These are phyloP conservation scores for Cyphellophora attinorum DNA, from an alignment of 2,329 filamentous ascomycete species.

Conservation along the genomic window DNA sequence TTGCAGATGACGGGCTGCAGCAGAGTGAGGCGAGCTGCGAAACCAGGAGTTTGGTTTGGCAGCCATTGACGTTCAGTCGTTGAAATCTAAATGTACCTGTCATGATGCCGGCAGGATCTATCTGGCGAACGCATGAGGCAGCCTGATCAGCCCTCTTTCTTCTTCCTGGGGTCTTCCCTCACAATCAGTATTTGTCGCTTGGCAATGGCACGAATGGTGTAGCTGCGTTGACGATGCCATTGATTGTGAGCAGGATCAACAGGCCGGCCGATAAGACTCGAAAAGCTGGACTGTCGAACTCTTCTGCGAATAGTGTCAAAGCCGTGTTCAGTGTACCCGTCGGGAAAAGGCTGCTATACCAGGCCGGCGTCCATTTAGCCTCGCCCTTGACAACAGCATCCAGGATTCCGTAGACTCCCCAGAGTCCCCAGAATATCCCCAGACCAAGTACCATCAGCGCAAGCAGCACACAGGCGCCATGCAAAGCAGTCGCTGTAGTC, in stretches of 20 bases:
- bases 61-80: no score
- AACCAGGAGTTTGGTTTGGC: no score
- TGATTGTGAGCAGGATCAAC: slow-evolving; percentile 24
- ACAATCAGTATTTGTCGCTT: slow-evolving; percentile 22
- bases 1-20: no score
- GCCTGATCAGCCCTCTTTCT: slow-evolving; percentile 3
- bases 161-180: slow-evolving; percentile 9
- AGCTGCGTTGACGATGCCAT: slow-evolving; percentile 23
- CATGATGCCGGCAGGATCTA: no score
- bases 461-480: slow-evolving; percentile 25
- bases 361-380: slow-evolving; percentile 13
- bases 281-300: slow-evolving; percentile 30
- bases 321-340: slow-evolving; percentile 12
- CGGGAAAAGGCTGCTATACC: slow-evolving; percentile 16
- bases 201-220: slow-evolving; percentile 23
- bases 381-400: slow-evolving; percentile 7
- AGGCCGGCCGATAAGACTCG: slow-evolving; percentile 29
- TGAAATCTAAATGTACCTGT: no score
- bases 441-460: slow-evolving; percentile 32
- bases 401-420: slow-evolving; percentile 22
- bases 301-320: slow-evolving; percentile 25
- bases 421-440: slow-evolving; percentile 33
- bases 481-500: slow-evolving; percentile 23
- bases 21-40: no score
- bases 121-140: no score